These are phyloP conservation scores for Marvania coccoides DNA, from an alignment of 139 green algal species.

Conservation along the genomic window DNA sequence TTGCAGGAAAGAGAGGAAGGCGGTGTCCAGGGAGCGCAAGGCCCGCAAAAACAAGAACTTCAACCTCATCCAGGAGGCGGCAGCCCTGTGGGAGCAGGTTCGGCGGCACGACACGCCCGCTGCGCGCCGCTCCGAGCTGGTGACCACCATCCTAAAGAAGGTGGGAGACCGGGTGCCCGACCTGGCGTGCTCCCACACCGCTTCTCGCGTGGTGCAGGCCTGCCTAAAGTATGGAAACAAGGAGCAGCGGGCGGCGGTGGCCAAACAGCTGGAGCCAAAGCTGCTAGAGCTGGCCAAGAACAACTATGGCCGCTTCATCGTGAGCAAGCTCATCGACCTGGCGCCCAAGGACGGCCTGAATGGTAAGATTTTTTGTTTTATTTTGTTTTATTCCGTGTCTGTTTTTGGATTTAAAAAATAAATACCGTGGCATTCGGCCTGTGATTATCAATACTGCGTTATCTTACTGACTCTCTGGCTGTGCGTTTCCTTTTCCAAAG, in stretches of 20 bases:
- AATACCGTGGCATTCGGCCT: constrained; percentile 5
- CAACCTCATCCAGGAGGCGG: constrained; percentile 18
- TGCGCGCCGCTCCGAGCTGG: constrained; percentile 40
- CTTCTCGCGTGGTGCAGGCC: constrained; percentile 77
- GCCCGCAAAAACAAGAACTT: constrained; percentile 22
- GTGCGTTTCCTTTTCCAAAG: not conserved
- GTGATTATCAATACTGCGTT: constrained; percentile 61
- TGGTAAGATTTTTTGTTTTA: constrained; percentile 28
- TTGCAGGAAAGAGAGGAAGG: constrained; percentile 29
- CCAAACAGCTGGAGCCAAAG: constrained; percentile 53
- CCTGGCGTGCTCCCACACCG: constrained; percentile 64
- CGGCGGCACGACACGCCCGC: constrained; percentile 36
- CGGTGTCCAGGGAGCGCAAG: constrained; percentile 13
- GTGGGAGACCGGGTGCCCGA: constrained; percentile 52
- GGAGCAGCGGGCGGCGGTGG: constrained; percentile 40
- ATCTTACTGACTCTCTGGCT: constrained; percentile 40
- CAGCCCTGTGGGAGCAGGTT: constrained; percentile 57
- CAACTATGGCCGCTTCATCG: constrained; percentile 77
- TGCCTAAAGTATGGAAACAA: constrained; percentile 62
- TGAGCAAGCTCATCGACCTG: constrained; percentile 64
- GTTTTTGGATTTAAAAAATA: not conserved
- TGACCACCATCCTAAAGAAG: constrained; percentile 45
- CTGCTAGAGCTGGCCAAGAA: constrained; percentile 66
- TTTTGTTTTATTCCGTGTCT: not conserved
- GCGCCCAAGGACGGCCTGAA: constrained; percentile 54